Evolutionary conservation across 345 rosid species (phyloP).

Genomic region (Citrus cavaleriei): DNA sequence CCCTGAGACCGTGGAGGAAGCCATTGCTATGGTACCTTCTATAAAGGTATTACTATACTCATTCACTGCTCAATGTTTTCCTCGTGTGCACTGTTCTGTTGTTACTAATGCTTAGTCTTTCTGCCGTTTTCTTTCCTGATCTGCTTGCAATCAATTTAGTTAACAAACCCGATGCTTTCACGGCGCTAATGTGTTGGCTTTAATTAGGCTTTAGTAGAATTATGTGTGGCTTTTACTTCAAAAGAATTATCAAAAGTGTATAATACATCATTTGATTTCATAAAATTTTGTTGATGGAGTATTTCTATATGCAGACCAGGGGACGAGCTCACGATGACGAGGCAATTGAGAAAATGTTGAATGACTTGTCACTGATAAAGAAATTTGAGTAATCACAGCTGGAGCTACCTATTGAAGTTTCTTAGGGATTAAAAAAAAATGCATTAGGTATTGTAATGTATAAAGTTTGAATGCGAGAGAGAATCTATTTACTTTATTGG

Average conservation of each 20-base stretch:
- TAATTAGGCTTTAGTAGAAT: neutral
- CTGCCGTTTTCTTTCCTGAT: neutral
- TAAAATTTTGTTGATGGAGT: neutral
- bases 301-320: constrained; percentile 51
- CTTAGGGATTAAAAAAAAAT: neutral
- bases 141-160: neutral
- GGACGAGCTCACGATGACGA: constrained; percentile 85
- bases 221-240: neutral
- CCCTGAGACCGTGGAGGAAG: constrained; percentile 98
- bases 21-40: constrained; percentile 95
- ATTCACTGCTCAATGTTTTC: neutral
- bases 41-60: constrained; percentile 53
- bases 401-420: neutral
- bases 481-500: neutral
- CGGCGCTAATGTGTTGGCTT: neutral
- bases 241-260: too few species aligned
- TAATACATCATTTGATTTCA: neutral
- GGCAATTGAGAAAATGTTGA: constrained; percentile 89
- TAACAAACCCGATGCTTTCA: neutral
- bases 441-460: neutral
- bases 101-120: neutral
- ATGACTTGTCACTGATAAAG: constrained; percentile 80
- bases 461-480: neutral
- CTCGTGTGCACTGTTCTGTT: neutral
- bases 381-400: constrained; percentile 55